Base-by-base conservation (phyloP, 306 rosid genomes). In the Lathyrus aphaca region DNA sequence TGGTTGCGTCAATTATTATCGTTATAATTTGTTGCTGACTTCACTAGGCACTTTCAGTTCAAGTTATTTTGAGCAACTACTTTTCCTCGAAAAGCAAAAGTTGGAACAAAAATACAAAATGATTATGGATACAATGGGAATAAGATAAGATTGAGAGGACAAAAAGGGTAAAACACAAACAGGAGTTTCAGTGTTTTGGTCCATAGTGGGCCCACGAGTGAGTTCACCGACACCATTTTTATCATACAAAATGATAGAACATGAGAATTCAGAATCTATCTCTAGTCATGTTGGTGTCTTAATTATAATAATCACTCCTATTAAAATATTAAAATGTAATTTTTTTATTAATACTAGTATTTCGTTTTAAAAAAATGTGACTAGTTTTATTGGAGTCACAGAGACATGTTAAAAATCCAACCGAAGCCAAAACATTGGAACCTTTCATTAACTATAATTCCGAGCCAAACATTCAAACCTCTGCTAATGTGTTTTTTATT, bases 401-500 rank as follows among this genome's bases (percentile, higher is more conserved):
- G 5, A 30, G 35, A 30, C 35, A 30, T 30, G 35, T 30, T 30
- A 35, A 6, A 35, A 7, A 35, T 7, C 4, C 35, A 35, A 5
- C 8, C 39, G 10, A 6, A 35, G 39, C 39, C 39, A 35, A 35
- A 35, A 35, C 39, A 35, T 35, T 35, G 10, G 10, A 35, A 35
- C 10, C 35, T 30, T 30, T 4, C 35, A 30, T 30, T 61, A 10
- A 42, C 45, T 1, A 40, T 13, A 49, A 65, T 30, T 73, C 15
- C 48, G 25, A 44, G 51, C 55, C 68, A 68, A 68, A 68, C 74
- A 74, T 72, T 77, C 64, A 11, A 46, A 40, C 66, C 35, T 58
- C 39, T 65, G 39, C 43, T 39, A 12, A 51, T 60, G 35, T 44
- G 7, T 66, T 49, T 55, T 29, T 18, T 38, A 49, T 25, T 25